phyloP scores from a whole-genome alignment of 163 green algal species.

The Chlorella variabilis region DNA sequence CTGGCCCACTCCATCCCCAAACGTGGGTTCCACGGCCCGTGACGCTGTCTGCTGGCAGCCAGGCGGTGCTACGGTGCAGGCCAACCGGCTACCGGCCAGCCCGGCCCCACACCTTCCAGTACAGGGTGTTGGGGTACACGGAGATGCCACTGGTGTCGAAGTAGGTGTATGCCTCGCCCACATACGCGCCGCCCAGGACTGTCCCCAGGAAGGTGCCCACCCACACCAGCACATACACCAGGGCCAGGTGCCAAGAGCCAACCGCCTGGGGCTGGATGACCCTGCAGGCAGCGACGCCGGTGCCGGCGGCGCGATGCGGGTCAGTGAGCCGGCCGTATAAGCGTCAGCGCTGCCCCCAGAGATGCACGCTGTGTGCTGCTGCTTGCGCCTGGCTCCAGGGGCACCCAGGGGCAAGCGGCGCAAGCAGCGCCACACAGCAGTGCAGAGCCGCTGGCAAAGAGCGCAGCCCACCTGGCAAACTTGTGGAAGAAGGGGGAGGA shows the following conservation, averaged over 20 bases:
- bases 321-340: no score
- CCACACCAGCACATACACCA: slow-evolving; percentile 24
- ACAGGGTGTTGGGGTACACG: background rate
- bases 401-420: no score
- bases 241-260: background rate
- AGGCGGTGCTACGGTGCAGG: no score
- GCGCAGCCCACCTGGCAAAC: background rate
- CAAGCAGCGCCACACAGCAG: no score
- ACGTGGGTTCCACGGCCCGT: background rate
- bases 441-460: background rate
- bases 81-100: background rate
- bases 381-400: no score
- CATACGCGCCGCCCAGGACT: background rate
- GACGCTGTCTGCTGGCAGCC: no score
- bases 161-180: slow-evolving; percentile 10
- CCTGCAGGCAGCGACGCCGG: slow-evolving; percentile 20
- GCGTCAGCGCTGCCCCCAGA: no score
- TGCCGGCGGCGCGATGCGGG: no score
- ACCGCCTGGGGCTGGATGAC: slow-evolving; percentile 21
- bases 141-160: no score
- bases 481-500: slow-evolving; percentile 13
- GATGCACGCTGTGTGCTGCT: no score
- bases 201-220: slow-evolving; percentile 25
- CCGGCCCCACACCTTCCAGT: slow-evolving; percentile 7
- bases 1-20: background rate